Evolutionary conservation across 345 rosid species (phyloP).

Genomic region (Geranium brycei): DNA sequence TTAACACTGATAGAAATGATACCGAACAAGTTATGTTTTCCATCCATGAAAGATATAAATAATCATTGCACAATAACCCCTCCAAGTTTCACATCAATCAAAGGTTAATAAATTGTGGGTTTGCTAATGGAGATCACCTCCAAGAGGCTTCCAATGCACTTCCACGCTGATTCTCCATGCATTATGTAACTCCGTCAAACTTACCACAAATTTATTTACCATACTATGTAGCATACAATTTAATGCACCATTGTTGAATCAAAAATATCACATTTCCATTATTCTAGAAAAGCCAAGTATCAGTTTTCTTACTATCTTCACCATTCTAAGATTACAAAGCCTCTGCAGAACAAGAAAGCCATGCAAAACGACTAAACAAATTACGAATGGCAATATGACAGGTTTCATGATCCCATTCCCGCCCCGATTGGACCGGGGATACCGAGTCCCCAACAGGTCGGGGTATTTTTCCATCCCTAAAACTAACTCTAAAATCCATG

Average conservation of each 20-base stretch:
- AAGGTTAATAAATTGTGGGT: too few relatives aligned
- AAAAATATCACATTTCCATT: neutral
- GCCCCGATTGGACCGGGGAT: too few relatives aligned
- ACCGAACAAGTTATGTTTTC: neutral
- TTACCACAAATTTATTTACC: neutral
- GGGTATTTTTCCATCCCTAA: too few relatives aligned
- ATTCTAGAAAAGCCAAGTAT: neutral
- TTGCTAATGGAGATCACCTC: neutral
- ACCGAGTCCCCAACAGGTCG: too few relatives aligned
- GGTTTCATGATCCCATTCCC: too few relatives aligned
- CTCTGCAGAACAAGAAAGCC: too few relatives aligned
- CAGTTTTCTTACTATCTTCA: too few relatives aligned
- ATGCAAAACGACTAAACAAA: too few relatives aligned
- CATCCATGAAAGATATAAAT: neutral
- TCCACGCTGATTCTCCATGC: neutral
- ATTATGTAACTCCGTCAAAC: neutral
- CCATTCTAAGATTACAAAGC: too few relatives aligned
- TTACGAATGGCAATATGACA: too few relatives aligned
- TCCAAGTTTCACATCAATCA: too few relatives aligned
- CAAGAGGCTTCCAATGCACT: neutral
- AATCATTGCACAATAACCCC: neutral
- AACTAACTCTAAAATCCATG: too few relatives aligned
- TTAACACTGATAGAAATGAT: neutral
- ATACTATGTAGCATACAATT: neutral
- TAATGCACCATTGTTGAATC: neutral